Percentiles rank a stretch among this genome's conserved stretches.
phyloP scores from a whole-genome alignment of 1,284 basidiomycete genomes.

The Cryptococcus sp. region DNA sequence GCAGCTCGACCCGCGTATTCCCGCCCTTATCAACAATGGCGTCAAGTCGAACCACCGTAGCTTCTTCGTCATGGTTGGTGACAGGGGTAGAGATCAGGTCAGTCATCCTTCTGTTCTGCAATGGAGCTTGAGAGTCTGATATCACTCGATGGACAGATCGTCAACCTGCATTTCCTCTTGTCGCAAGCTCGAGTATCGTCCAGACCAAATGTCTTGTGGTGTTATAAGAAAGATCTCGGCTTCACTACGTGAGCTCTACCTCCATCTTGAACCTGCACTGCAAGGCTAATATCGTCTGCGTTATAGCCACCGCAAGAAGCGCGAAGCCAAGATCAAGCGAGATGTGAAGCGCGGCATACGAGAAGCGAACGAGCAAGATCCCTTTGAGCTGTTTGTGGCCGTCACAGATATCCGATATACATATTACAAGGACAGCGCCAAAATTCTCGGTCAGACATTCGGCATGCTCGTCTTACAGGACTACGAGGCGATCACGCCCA shows the following conservation, averaged over 20 bases:
- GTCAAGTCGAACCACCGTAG: constrained; percentile 89
- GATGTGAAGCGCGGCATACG: constrained; percentile 91
- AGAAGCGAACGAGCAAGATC: constrained; percentile 92
- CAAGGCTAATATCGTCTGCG: constrained; percentile 29
- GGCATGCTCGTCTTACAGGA: constrained; percentile 98
- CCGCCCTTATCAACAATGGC: constrained; percentile 89
- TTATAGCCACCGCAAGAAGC: constrained; percentile 88
- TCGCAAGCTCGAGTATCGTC: constrained; percentile 87
- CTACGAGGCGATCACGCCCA: constrained; percentile 98
- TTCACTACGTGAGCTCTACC: constrained; percentile 72
- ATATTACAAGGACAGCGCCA: constrained; percentile 92
- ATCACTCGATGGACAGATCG: constrained; percentile 62
- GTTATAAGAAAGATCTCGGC: constrained; percentile 94
- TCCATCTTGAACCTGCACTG: no score
- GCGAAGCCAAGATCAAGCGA: constrained; percentile 90
- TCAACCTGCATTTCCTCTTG: constrained; percentile 92
- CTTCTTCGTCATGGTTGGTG: constrained; percentile 96
- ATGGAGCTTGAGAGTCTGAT: not conserved
- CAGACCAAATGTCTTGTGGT: constrained; percentile 90
- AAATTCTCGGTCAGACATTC: constrained; percentile 95
- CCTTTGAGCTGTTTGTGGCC: constrained; percentile 97
- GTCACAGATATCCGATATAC: constrained; percentile 99
- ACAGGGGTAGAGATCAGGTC: constrained; percentile 90
- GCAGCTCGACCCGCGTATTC: constrained; percentile 84
- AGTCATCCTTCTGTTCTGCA: constrained; percentile 20